phyloP scores from a whole-genome alignment of 1,139 yeast genomes.

The Lodderomyces theae region DNA sequence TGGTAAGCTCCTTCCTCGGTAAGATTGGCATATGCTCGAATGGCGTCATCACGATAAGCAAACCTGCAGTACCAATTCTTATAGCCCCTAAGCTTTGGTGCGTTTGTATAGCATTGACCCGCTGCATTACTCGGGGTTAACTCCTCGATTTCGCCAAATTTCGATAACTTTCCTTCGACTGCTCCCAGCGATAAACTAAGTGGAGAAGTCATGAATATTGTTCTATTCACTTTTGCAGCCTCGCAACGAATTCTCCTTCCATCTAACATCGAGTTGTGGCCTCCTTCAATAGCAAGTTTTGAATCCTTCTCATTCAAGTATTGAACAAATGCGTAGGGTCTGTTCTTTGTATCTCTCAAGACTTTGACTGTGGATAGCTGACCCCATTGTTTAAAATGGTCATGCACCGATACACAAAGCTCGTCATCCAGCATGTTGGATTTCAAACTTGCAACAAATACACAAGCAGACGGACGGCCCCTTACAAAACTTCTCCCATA shows the following conservation, averaged over 20 bases:
- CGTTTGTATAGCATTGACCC: conserved; percentile 25
- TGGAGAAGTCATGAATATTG: conserved; percentile 54
- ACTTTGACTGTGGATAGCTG: conserved; percentile 74
- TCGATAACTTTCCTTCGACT: conserved; percentile 38
- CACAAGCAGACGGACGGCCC: conserved; percentile 76
- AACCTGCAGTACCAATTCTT: conserved; percentile 77
- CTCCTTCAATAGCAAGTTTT: conserved; percentile 59
- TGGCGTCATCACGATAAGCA: conserved; percentile 87
- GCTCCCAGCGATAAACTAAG: conserved; percentile 22
- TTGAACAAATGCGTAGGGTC: conserved; percentile 95
- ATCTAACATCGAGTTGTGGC: conserved; percentile 66
- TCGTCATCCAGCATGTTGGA: conserved; percentile 66
- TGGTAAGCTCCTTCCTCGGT: conserved; percentile 51
- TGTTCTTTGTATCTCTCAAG: conserved; percentile 71
- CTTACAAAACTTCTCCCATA: conserved; percentile 12
- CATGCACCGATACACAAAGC: conserved; percentile 63
- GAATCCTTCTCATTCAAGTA: conserved; percentile 73
- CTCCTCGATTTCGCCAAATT: conserved; percentile 76
- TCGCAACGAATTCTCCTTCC: conserved; percentile 84
- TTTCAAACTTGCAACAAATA: conserved; percentile 81
- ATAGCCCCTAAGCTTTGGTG: conserved; percentile 15
- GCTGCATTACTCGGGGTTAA: conserved; percentile 49
- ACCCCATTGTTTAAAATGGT: conserved; percentile 69
- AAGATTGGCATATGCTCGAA: conserved; percentile 74
- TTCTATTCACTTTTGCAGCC: conserved; percentile 86